A percentile compares a stretch with the other conserved stretches of the same genome.
Conservation (phyloP, 2,329 filamentous ascomycete genomes). For the Hymenoscyphus albidus region DNA sequence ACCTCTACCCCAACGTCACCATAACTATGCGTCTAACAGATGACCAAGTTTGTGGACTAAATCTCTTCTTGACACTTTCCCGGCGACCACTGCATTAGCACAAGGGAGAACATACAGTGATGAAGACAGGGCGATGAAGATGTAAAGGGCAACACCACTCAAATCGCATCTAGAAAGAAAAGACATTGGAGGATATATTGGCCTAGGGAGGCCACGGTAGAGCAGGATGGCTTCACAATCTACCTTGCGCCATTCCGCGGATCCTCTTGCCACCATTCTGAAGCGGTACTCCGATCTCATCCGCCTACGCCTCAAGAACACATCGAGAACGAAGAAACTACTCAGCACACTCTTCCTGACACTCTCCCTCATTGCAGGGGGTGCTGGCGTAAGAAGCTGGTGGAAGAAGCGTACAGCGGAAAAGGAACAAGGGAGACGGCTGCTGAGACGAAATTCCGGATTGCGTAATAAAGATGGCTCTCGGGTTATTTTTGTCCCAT, state of each 20-base stretch:
- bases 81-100: not conserved
- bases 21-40: not conserved
- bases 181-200: not conserved
- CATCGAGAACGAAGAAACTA: slow-evolving; percentile 68
- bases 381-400: slow-evolving; percentile 75
- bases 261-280: slow-evolving; percentile 62
- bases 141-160: not conserved
- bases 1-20: not conserved
- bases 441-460: slow-evolving; percentile 88
- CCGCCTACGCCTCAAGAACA: slow-evolving; percentile 53
- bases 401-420: slow-evolving; percentile 72
- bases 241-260: slow-evolving; percentile 67
- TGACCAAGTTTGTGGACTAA: not conserved
- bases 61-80: not conserved
- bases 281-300: slow-evolving; percentile 55
- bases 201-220: not conserved
- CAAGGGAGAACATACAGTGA: not conserved
- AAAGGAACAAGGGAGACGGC: slow-evolving; percentile 73
- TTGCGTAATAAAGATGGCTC: slow-evolving; percentile 92
- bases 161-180: not conserved
- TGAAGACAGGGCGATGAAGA: slow-evolving; percentile 1
- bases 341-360: slow-evolving; percentile 72
- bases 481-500: slow-evolving; percentile 90
- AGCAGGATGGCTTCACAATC: slow-evolving; percentile 78
- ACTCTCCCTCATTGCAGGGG: slow-evolving; percentile 72